Evolutionary conservation across 176 grass and related monocot species (phyloP), one percentile per base, ranked within the genome.

Genomic region (Carex scoparia): DNA sequence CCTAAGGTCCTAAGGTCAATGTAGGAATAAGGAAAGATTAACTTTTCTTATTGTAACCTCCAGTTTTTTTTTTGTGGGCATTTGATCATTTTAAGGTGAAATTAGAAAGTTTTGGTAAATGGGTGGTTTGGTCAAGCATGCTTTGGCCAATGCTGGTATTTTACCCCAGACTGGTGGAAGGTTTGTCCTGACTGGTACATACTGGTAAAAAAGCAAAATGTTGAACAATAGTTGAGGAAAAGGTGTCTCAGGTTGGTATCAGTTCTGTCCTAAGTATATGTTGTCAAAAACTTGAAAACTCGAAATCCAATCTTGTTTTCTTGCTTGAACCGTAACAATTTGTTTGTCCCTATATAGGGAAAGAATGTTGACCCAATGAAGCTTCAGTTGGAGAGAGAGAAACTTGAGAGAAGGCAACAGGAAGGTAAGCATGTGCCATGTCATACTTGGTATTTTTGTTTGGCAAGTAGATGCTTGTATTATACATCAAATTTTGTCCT

Each of bases 301-400:
- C 33, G 33, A 35, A 35, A 35, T 84, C 51, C 30, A 69, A n/a
- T 53, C 33, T 66, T 58, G 59, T 63, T 65, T 87, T 18, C 65
- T 87, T 28, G 30, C 19, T 91, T 64, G 63, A 63, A 77, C 27
- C 40, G 54, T 6, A 72, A 8, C 70, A 56, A 23, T 74, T 57
- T 55, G 55, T 32, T 13, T 63, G 4, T 68, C 69, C 30, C 65
- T 85, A 75, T 46, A 31, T 19, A 92, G 91, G 91, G 89, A 6
- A 89, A 92, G 60, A 87, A 94, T 49, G 85, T 93, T 82, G 95
- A 98, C 71, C 89, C 88, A 2, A 80, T 42, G 30, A 93, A 91
- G 83, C 88, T 98, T 85, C 84, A 93, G 65, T 61, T 86, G 71
- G 95, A 94, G 84, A 94, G 89, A 32, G 93, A 93, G 79, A 92